A percentile compares a stretch with the other conserved stretches of the same genome.
phyloP scores from a whole-genome alignment of 2,329 filamentous ascomycete genomes.

The Lecanoromycetidae sp. region DNA sequence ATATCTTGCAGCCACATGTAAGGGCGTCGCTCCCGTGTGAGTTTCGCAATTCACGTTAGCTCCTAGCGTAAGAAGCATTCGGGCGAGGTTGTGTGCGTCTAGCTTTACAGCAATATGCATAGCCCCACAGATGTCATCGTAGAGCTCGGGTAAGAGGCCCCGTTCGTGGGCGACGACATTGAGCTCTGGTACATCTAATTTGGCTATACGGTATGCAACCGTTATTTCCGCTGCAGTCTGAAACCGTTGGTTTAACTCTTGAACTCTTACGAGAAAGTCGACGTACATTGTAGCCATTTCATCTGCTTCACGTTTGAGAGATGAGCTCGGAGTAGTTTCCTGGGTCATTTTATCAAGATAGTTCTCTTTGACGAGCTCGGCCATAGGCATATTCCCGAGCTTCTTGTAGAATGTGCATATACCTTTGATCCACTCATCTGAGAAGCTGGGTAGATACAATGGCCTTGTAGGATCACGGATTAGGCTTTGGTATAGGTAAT shows the following conservation, averaged over 20 bases:
- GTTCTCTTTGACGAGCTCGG: background rate
- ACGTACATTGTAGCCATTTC: background rate
- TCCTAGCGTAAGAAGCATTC: background rate
- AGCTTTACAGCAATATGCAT: background rate
- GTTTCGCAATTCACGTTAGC: background rate
- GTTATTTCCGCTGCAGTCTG: accelerated
- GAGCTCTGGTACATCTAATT: background rate
- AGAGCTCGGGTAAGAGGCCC: background rate
- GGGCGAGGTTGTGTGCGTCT: background rate
- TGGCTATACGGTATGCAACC: background rate
- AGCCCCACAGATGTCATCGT: too few relatives aligned
- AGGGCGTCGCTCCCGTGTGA: background rate
- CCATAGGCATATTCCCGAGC: background rate
- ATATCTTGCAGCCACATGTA: background rate
- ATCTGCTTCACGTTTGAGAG: background rate
- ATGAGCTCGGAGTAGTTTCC: too few relatives aligned
- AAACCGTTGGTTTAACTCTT: background rate
- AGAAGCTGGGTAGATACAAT: background rate
- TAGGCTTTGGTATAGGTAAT: background rate
- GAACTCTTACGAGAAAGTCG: background rate
- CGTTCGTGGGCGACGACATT: background rate
- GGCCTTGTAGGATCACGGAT: background rate
- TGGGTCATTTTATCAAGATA: background rate
- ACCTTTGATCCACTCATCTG: background rate
- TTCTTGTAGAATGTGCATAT: conserved; percentile 1